phyloP scores from a whole-genome alignment of 2,329 filamentous ascomycete species.

The Mariannaea elegans region DNA sequence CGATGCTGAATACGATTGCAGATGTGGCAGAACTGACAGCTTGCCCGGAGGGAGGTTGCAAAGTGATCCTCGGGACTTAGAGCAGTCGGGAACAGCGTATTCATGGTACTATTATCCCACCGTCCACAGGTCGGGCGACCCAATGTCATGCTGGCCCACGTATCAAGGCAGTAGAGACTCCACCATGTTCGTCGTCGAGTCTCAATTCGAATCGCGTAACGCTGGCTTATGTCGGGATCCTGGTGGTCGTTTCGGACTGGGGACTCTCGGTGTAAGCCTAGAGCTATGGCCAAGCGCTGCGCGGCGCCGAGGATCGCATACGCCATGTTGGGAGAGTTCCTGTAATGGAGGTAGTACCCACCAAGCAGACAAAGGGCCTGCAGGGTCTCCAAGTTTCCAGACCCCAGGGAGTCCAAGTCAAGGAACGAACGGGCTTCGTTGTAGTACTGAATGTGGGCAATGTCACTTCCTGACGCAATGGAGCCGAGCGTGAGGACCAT shows the following conservation, averaged over 20 bases:
- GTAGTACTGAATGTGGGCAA: slow-evolving; percentile 66
- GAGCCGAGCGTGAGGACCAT: slow-evolving; percentile 71
- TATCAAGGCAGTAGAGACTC: slow-evolving; percentile 76
- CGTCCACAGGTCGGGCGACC: slow-evolving; percentile 62
- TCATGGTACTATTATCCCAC: slow-evolving; percentile 44
- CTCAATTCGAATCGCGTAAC: slow-evolving; percentile 48
- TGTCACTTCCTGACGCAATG: slow-evolving; percentile 65
- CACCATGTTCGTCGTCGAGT: slow-evolving; percentile 76
- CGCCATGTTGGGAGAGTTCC: slow-evolving; percentile 80
- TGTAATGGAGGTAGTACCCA: slow-evolving; percentile 81
- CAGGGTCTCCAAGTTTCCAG: slow-evolving; percentile 75
- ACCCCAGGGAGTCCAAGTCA: slow-evolving; percentile 63
- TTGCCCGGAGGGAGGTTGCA: slow-evolving; percentile 38
- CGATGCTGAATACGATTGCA: slow-evolving; percentile 43
- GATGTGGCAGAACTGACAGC: slow-evolving; percentile 42
- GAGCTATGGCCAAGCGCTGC: slow-evolving; percentile 76
- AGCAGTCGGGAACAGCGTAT: slow-evolving; percentile 37
- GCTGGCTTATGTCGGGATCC: slow-evolving; percentile 57
- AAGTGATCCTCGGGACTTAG: slow-evolving; percentile 36
- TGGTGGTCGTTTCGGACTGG: slow-evolving; percentile 1
- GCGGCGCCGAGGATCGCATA: slow-evolving; percentile 77
- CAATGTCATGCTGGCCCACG: slow-evolving; percentile 75
- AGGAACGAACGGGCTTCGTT: slow-evolving; percentile 62
- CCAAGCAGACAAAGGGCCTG: slow-evolving; percentile 77
- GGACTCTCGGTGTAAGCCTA: slow-evolving; percentile 74